Evolutionary conservation across 768 basidiomycete species (phyloP).

Genomic region (Mycena vitilis): DNA sequence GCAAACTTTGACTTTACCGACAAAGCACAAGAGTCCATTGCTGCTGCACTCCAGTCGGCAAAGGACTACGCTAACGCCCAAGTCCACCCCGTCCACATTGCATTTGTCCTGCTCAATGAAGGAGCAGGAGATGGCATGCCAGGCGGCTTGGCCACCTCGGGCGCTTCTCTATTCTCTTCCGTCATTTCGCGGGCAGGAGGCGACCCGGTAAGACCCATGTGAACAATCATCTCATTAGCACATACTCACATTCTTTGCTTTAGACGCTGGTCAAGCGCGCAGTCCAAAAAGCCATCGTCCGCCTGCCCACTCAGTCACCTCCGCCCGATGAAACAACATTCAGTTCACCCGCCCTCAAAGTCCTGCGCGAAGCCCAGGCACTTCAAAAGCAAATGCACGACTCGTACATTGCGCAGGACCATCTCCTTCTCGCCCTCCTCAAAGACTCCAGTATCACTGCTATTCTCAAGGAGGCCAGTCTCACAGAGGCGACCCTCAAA

Average conservation of each 20-base stretch:
- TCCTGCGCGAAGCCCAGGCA: conserved; percentile 77
- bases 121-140: conserved; percentile 51
- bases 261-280: conserved; percentile 74
- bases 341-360: conserved; percentile 65
- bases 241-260: not conserved
- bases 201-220: conserved; percentile 69
- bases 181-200: conserved; percentile 88
- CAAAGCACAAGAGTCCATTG: conserved; percentile 77
- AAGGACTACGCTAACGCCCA: conserved; percentile 75
- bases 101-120: conserved; percentile 84
- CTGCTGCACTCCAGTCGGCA: conserved; percentile 81
- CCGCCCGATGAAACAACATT: conserved; percentile 84
- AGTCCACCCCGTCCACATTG: conserved; percentile 90
- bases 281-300: conserved; percentile 81
- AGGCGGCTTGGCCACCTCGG: conserved; percentile 46
- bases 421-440: conserved; percentile 86
- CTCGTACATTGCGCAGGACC: conserved; percentile 93
- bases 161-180: conserved; percentile 76
- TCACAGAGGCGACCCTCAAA: conserved; percentile 79
- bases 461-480: conserved; percentile 78
- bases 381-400: conserved; percentile 89
- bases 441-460: conserved; percentile 75
- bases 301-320: conserved; percentile 86
- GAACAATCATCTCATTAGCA: not conserved
- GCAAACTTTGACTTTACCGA: conserved; percentile 87